Evolutionary conservation across 352 stramenopile genomes (phyloP), one percentile per base, ranked within the genome.

Genomic region (Phytophthora fragariaefolia): DNA sequence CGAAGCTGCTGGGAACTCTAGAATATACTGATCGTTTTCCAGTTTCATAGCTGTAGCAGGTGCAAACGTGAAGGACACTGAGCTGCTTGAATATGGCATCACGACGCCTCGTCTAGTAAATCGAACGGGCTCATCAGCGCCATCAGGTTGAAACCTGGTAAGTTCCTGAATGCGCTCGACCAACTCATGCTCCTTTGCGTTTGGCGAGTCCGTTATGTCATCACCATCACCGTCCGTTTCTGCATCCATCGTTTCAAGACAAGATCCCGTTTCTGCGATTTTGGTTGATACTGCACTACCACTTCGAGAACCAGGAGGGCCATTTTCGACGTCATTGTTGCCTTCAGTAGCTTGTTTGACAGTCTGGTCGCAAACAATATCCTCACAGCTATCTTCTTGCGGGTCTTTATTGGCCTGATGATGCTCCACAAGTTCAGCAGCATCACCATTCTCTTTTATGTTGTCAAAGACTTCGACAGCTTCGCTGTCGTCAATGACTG

Each of bases 1-100:
- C 8, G 50, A 61, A 4, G 58, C 18, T 13, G 42, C 20, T 7
- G 72, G 59, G 22, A 88, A 90, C 22, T 82, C 71, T 4, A 90
- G 15, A 2, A 68, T 7, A 20, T 84, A 89, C 1, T 56, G 24
- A 3, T 79, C 49, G 6, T 77, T 67, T 12, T 71, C 60, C 1
- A 87, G 53, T 0, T 18, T 55, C 66, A 89, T 74, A 5, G 83
- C 66, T 18, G 59, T n/a, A 8, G 66, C 62, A 1, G 88, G 88
- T 0, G 71, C 71, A 48, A 92, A 96, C 0, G 74, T 88, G 59
- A 96, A 89, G 20, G 61, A 52, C 53, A 96, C 49, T 0, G 54
- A 15, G 4, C 60, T 62, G 22, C 54, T 86, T 0, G 73, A 72
- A 53, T 96, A 95, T 1, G 80, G 74, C 3, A 49, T 50, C 1